Percentiles rank a stretch among this genome's conserved stretches.
Evolutionary conservation across 306 rosid species (phyloP).

Genomic region (Prinsepia uniflora): DNA sequence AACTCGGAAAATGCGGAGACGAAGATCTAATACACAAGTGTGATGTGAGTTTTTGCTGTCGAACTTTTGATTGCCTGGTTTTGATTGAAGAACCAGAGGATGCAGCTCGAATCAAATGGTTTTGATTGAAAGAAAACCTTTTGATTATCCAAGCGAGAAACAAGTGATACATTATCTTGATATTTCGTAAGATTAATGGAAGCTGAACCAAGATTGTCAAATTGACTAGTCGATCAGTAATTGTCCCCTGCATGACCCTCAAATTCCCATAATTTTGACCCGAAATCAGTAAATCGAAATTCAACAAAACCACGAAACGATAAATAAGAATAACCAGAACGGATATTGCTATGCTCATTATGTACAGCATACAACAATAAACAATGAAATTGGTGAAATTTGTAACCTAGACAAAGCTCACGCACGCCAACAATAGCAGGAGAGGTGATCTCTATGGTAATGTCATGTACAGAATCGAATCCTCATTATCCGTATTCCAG

Average conservation of each 20-base stretch:
- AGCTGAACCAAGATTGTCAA: background rate
- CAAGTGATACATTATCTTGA: background rate
- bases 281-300: background rate
- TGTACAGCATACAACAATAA: conserved; percentile 8
- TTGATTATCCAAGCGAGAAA: background rate
- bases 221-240: background rate
- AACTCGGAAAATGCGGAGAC: background rate
- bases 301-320: background rate
- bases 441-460: background rate
- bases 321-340: background rate
- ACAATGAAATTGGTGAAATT: background rate
- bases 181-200: background rate
- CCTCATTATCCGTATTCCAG: background rate
- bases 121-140: background rate
- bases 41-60: conserved; percentile 1
- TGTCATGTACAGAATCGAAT: background rate
- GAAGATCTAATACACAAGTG: background rate
- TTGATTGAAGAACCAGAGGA: no score
- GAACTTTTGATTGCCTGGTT: background rate
- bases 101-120: no score
- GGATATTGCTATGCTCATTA: background rate
- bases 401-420: background rate
- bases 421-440: background rate
- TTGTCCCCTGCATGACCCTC: background rate
- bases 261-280: background rate